Evolutionary conservation across 1,139 yeast genomes (phyloP).

Genomic region (Trichomonascaceae sp.): DNA sequence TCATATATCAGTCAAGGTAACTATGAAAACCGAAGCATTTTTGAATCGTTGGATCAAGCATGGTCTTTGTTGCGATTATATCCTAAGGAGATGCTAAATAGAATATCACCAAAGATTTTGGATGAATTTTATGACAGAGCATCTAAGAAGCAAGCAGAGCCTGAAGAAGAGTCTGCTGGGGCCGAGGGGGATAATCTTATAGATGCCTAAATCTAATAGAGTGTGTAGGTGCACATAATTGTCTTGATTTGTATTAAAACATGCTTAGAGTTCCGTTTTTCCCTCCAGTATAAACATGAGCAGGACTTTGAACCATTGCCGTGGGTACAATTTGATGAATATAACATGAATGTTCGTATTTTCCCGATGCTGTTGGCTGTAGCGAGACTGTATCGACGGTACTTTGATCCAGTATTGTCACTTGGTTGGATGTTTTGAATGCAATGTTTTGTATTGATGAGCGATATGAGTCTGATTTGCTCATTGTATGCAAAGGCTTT

Average conservation of each 20-base stretch:
- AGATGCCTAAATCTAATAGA: slow-evolving; percentile 40
- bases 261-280: slow-evolving; percentile 1
- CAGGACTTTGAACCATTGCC: slow-evolving; percentile 1
- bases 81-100: slow-evolving; percentile 97
- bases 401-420: slow-evolving; percentile 3
- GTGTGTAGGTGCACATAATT: neutral
- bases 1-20: slow-evolving; percentile 94
- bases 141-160: slow-evolving; percentile 33
- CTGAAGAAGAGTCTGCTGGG: slow-evolving; percentile 34
- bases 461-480: slow-evolving; percentile 1
- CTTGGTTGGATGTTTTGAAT: neutral
- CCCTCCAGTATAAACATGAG: slow-evolving; percentile 3
- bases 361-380: neutral
- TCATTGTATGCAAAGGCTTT: slow-evolving; percentile 5
- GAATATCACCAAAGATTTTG: slow-evolving; percentile 95
- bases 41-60: slow-evolving; percentile 94
- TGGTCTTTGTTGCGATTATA: slow-evolving; percentile 97
- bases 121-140: slow-evolving; percentile 92
- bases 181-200: slow-evolving; percentile 37
- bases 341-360: neutral
- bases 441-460: slow-evolving; percentile 1
- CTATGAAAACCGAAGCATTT: slow-evolving; percentile 87
- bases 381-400: slow-evolving; percentile 4
- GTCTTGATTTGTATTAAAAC: neutral
- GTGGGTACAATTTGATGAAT: slow-evolving; percentile 2